phyloP scores from a whole-genome alignment of 2,329 filamentous ascomycete species.

The Hypoxylon sp. region DNA sequence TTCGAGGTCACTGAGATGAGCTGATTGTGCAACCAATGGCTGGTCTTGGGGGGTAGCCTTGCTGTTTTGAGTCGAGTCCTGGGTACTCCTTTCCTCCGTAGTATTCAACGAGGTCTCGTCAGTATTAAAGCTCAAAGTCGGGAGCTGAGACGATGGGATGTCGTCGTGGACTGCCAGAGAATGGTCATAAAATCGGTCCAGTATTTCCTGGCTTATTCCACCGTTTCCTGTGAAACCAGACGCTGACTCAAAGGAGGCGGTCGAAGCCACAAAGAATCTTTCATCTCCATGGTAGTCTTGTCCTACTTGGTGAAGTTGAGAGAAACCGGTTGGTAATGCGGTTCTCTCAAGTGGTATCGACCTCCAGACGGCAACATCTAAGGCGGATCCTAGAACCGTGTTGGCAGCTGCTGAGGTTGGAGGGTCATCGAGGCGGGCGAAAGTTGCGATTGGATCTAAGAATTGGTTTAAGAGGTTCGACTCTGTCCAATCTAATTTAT shows the following conservation, averaged over 20 bases:
- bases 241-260: conserved; percentile 55
- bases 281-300: conserved; percentile 53
- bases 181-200: conserved; percentile 82
- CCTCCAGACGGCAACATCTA: conserved; percentile 65
- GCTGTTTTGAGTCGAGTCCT: conserved; percentile 52
- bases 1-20: conserved; percentile 73
- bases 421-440: conserved; percentile 34
- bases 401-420: conserved; percentile 31
- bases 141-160: conserved; percentile 73
- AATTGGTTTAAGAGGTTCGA: conserved; percentile 65
- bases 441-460: conserved; percentile 56
- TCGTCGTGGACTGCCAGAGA: conserved; percentile 80
- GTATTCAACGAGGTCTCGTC: conserved; percentile 58
- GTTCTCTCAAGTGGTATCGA: conserved; percentile 64
- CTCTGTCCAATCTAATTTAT: conserved; percentile 47
- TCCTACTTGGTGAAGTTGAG: conserved; percentile 62
- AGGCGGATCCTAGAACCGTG: conserved; percentile 39
- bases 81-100: conserved; percentile 51
- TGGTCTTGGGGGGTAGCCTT: conserved; percentile 39
- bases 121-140: conserved; percentile 51
- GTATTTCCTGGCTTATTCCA: conserved; percentile 56
- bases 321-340: conserved; percentile 67
- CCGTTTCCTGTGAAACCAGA: conserved; percentile 49
- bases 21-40: conserved; percentile 50
- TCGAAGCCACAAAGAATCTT: conserved; percentile 65